phyloP scores from a whole-genome alignment of 148 eudicot genomes.

The Selenicereus undatus region DNA sequence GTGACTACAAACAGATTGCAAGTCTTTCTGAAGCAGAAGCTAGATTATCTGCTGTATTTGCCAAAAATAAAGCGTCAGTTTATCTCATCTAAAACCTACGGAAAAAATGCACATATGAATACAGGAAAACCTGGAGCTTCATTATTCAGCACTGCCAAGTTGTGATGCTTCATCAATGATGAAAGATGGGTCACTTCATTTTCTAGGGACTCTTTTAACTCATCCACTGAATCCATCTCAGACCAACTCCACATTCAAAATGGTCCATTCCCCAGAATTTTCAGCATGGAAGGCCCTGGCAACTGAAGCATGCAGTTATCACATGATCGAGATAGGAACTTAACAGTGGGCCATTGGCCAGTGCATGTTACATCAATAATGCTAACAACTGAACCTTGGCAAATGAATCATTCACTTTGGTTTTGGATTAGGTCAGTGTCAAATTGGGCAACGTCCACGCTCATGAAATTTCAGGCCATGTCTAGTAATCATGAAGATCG shows the following conservation, averaged over 20 bases:
- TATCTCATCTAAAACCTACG: neutral
- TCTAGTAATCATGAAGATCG: too few relatives aligned
- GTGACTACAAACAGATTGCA: neutral
- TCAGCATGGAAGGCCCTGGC: neutral
- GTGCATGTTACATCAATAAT: neutral
- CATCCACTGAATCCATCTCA: neutral
- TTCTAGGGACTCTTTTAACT: neutral
- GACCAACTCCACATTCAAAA: neutral
- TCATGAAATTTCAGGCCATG: neutral
- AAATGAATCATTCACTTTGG: neutral
- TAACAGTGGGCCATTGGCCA: neutral
- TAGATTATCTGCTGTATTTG: too few relatives aligned
- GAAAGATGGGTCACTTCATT: neutral
- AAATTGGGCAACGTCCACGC: neutral
- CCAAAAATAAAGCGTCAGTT: too few relatives aligned
- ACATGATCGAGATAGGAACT: neutral
- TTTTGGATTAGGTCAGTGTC: neutral
- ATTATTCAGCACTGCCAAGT: neutral
- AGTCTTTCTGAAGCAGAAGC: neutral
- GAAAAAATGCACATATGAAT: neutral
- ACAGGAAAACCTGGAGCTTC: neutral
- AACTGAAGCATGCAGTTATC: neutral
- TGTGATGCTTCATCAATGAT: neutral
- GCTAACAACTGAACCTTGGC: neutral
- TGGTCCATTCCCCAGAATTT: neutral